Percentiles rank a stretch among this genome's conserved stretches.
Conservation (phyloP, 1,284 basidiomycete genomes). For the Marasmius sp. region DNA sequence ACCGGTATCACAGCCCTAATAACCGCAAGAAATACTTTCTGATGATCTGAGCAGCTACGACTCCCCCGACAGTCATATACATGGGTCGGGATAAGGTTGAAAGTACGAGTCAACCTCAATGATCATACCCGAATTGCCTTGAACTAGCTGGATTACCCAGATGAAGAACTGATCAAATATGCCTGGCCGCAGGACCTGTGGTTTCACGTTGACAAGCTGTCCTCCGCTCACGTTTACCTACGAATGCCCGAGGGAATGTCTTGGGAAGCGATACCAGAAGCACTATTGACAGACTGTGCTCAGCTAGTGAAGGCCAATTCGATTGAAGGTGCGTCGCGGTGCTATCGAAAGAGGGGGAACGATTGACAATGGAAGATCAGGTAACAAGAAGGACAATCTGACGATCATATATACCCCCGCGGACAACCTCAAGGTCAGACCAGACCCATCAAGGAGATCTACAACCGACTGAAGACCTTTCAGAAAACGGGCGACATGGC, state of each 20-base stretch:
- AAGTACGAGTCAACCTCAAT: conserved; percentile 55
- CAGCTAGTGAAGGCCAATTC: conserved; percentile 98
- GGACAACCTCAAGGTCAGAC: conserved; percentile 79
- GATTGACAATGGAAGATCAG: conserved; percentile 36
- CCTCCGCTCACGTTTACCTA: conserved; percentile 93
- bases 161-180: conserved; percentile 93
- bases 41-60: conserved; percentile 35
- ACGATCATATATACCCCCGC: conserved; percentile 94
- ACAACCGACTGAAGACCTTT: not conserved
- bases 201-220: conserved; percentile 90
- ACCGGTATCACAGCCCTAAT: conserved; percentile 35
- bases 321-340: conserved; percentile 74
- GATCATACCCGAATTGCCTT: not conserved
- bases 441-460: not conserved
- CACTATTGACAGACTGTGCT: conserved; percentile 82
- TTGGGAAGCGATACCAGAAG: conserved; percentile 87
- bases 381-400: conserved; percentile 94
- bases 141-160: conserved; percentile 36
- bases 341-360: not conserved
- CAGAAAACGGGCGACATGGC: conserved; percentile 98
- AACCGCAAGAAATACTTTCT: not conserved
- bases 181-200: conserved; percentile 82
- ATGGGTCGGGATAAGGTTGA: conserved; percentile 98
- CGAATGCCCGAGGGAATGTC: conserved; percentile 78
- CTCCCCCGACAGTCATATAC: conserved; percentile 78